Percentiles rank a stretch among this genome's conserved stretches.
Evolutionary conservation across 805 yeast genomes (phyloP).

Genomic region (Clavispora santaluciae): DNA sequence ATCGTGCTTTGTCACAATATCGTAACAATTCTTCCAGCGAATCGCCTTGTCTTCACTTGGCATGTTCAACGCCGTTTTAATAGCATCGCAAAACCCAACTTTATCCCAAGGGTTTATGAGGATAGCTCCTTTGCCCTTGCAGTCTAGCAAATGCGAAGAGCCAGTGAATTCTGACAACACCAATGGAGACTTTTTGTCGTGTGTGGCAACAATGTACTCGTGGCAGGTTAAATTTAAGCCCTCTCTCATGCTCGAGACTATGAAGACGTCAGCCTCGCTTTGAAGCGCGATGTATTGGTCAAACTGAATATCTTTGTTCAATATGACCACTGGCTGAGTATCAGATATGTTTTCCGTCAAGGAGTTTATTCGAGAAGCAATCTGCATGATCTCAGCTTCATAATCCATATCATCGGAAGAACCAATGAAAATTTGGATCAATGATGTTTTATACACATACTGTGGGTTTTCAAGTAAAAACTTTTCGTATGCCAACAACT

Average conservation of each 20-base stretch:
- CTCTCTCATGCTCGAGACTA: constrained; percentile 89
- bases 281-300: constrained; percentile 84
- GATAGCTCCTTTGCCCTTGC: constrained; percentile 54
- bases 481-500: constrained; percentile 78
- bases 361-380: constrained; percentile 83
- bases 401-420: constrained; percentile 51
- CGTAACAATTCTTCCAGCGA: constrained; percentile 59
- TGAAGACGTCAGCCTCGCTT: constrained; percentile 80
- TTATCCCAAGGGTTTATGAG: constrained; percentile 91
- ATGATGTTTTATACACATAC: constrained; percentile 60
- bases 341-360: constrained; percentile 65
- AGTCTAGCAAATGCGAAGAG: constrained; percentile 69
- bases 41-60: constrained; percentile 46
- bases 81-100: constrained; percentile 57
- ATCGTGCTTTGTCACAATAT: constrained; percentile 61
- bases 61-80: constrained; percentile 65
- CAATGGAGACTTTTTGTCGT: constrained; percentile 70
- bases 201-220: constrained; percentile 78
- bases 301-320: constrained; percentile 85
- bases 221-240: constrained; percentile 97
- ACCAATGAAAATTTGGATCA: constrained; percentile 79
- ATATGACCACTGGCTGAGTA: constrained; percentile 76
- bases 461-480: constrained; percentile 71
- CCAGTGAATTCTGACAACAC: constrained; percentile 93
- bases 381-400: constrained; percentile 67